Evolutionary conservation across 441 rosid species (phyloP).

Genomic region (Euphorbia schlechtendalii): DNA sequence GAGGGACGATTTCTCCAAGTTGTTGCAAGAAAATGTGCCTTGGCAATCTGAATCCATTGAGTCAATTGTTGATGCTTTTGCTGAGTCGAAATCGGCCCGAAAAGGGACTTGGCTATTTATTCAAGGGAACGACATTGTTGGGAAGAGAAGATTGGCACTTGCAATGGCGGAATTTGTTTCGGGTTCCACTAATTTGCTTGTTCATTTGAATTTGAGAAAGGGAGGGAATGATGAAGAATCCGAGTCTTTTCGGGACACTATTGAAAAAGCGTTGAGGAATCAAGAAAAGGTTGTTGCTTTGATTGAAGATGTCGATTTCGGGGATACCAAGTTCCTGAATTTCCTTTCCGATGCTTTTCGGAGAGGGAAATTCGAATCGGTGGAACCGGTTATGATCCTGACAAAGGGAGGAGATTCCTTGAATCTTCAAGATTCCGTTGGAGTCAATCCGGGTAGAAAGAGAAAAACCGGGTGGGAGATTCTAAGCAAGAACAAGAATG

Average conservation of each 20-base stretch:
- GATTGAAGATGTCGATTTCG: slow-evolving; percentile 60
- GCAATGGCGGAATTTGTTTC: slow-evolving; percentile 49
- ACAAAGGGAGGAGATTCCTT: slow-evolving; percentile 37
- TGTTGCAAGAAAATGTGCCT: slow-evolving; percentile 55
- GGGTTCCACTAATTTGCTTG: slow-evolving; percentile 44
- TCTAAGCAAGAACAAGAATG: slow-evolving; percentile 33
- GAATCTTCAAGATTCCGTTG: slow-evolving; percentile 13
- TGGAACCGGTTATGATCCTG: slow-evolving; percentile 42
- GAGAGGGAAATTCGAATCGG: slow-evolving; percentile 31
- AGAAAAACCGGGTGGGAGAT: slow-evolving; percentile 45
- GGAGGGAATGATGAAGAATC: slow-evolving; percentile 18
- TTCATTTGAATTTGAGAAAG: slow-evolving; percentile 40
- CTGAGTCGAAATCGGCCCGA: slow-evolving; percentile 24
- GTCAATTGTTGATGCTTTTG: slow-evolving; percentile 43
- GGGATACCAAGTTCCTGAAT: slow-evolving; percentile 42
- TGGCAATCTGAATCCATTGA: slow-evolving; percentile 63
- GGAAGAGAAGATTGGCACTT: slow-evolving; percentile 72
- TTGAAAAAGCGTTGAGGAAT: slow-evolving; percentile 24
- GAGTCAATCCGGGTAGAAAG: slow-evolving; percentile 28
- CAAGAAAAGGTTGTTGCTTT: slow-evolving; percentile 41
- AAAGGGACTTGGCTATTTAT: slow-evolving; percentile 54
- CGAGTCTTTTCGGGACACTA: slow-evolving; percentile 25
- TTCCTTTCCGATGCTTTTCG: slow-evolving; percentile 45
- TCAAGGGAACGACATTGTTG: slow-evolving; percentile 57
- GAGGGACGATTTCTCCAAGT: slow-evolving; percentile 26